Percentiles rank a stretch among this genome's conserved stretches.
These are phyloP conservation scores for Fusarium duplospermum DNA, from an alignment of 2,329 filamentous ascomycete species.

Conservation along the genomic window DNA sequence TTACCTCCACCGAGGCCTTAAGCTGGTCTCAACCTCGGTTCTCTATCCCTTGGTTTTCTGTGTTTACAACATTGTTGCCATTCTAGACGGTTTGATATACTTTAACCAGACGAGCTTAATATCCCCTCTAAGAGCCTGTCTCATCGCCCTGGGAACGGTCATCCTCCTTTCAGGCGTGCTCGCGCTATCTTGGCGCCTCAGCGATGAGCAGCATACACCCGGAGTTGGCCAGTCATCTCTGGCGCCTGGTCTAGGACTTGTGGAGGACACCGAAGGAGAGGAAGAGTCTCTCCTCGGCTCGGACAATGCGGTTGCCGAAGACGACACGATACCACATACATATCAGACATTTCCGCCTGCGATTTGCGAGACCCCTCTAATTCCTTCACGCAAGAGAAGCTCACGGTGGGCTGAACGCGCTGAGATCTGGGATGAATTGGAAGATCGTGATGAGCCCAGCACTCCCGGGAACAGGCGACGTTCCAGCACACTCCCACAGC, in stretches of 20 bases:
- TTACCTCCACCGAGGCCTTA: conserved; percentile 92
- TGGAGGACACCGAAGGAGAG: conserved; percentile 75
- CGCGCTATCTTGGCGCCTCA: conserved; percentile 92
- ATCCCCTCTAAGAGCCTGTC: conserved; percentile 77
- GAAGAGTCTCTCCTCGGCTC: conserved; percentile 67
- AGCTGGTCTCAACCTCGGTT: conserved; percentile 94
- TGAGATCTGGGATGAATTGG: conserved; percentile 89
- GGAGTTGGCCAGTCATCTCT: conserved; percentile 75
- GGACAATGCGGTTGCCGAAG: conserved; percentile 56
- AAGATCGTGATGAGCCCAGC: conserved; percentile 72
- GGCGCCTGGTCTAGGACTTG: conserved; percentile 83
- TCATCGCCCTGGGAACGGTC: conserved; percentile 87
- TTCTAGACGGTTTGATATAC: conserved; percentile 96
- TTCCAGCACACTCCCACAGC: conserved; percentile 61
- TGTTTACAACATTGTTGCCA: conserved; percentile 98
- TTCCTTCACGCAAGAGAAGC: conserved; percentile 60
- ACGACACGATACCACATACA: conserved; percentile 51
- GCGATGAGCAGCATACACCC: conserved; percentile 76
- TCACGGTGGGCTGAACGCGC: conserved; percentile 74
- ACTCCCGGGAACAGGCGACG: conserved; percentile 56
- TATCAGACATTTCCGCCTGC: conserved; percentile 62
- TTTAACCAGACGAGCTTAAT: conserved; percentile 90
- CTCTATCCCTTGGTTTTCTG: conserved; percentile 98
- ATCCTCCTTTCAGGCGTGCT: conserved; percentile 90
- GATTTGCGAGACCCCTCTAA: conserved; percentile 53